A percentile compares a stretch with the other conserved stretches of the same genome.
Conservation (phyloP, 495 filamentous ascomycete species). For the Neurospora discreta region DNA sequence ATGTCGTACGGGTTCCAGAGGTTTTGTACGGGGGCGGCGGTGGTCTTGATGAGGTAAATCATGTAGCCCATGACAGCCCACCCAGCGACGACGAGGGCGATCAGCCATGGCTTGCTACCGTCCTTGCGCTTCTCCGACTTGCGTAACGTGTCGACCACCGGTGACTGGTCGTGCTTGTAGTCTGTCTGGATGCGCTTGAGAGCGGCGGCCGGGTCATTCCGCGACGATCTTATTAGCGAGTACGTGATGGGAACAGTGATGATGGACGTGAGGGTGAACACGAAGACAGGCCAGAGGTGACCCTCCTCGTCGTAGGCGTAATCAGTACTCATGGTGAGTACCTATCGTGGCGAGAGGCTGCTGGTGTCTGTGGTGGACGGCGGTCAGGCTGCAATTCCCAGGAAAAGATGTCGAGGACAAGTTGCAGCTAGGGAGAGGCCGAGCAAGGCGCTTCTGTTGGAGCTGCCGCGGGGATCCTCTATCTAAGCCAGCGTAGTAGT, state of each 20-base stretch:
- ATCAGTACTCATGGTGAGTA: constrained; percentile 74
- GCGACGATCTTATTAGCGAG: constrained; percentile 64
- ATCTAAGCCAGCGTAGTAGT: neutral
- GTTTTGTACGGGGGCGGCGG: constrained; percentile 58
- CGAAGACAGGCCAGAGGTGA: constrained; percentile 98
- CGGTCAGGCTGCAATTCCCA: neutral
- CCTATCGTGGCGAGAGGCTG: neutral
- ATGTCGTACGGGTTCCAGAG: constrained; percentile 97
- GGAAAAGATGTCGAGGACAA: neutral
- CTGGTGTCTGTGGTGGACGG: neutral
- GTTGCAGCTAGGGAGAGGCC: neutral
- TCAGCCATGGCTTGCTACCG: constrained; percentile 69
- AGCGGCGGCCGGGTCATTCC: constrained; percentile 44
- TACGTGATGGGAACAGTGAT: constrained; percentile 89
- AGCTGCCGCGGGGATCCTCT: neutral
- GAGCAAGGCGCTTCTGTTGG: neutral
- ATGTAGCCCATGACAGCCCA: constrained; percentile 84
- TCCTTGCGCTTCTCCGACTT: constrained; percentile 84
- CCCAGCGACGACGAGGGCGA: constrained; percentile 59
- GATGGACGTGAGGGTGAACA: constrained; percentile 79
- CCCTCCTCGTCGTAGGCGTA: constrained; percentile 98
- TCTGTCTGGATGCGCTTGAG: constrained; percentile 47
- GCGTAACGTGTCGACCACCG: constrained; percentile 74
- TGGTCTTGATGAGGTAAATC: constrained; percentile 79
- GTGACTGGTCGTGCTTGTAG: constrained; percentile 71